Conservation (phyloP, 805 yeast species). For the Candida manassasensis region DNA sequence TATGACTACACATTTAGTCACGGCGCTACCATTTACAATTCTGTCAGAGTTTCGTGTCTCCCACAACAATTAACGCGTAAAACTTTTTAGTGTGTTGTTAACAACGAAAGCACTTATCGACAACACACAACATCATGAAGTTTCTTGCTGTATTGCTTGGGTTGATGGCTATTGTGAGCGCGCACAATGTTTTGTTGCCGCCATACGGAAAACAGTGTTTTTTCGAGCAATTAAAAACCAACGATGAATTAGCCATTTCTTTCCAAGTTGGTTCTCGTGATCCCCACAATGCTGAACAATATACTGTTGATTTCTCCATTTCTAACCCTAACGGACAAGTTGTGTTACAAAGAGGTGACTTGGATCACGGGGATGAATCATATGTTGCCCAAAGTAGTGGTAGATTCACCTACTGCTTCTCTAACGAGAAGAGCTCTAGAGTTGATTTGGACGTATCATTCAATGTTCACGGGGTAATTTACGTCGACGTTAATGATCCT, state of each 20-base stretch:
- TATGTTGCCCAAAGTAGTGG: conserved; percentile 65
- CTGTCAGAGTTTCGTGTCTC: too few relatives aligned
- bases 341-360: conserved; percentile 45
- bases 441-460: conserved; percentile 88
- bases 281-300: conserved; percentile 61
- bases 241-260: conserved; percentile 81
- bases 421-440: conserved; percentile 71
- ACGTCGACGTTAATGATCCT: conserved; percentile 74
- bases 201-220: conserved; percentile 86
- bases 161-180: conserved; percentile 26
- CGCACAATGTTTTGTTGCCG: conserved; percentile 80
- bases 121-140: conserved; percentile 1
- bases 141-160: conserved; percentile 7
- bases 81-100: conserved; percentile 3
- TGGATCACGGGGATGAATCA: conserved; percentile 77
- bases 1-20: too few relatives aligned
- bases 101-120: not conserved
- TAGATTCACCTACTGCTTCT: conserved; percentile 82
- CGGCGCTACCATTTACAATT: too few relatives aligned
- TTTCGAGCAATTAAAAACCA: conserved; percentile 72
- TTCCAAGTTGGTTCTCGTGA: conserved; percentile 94
- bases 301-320: conserved; percentile 57
- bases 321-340: conserved; percentile 43
- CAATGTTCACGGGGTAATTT: conserved; percentile 90
- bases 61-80: conserved; percentile 5